Evolutionary conservation across 1,139 yeast species (phyloP).

Genomic region (Protomyces pachydermus): DNA sequence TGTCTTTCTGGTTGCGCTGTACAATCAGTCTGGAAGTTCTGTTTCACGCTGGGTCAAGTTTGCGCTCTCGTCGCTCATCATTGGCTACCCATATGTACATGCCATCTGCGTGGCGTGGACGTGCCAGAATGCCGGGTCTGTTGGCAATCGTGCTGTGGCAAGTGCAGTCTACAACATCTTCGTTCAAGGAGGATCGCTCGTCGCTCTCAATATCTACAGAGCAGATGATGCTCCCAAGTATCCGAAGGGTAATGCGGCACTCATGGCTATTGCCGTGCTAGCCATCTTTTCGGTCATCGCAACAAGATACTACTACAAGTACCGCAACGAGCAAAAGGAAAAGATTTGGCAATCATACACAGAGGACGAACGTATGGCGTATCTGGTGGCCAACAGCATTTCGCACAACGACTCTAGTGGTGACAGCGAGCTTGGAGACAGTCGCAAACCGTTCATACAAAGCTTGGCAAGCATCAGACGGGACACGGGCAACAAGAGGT

Average conservation of each 20-base stretch:
- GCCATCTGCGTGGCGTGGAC: constrained; percentile 21
- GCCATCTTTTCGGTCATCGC: constrained; percentile 33
- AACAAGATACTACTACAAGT: constrained; percentile 43
- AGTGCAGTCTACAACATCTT: constrained; percentile 60
- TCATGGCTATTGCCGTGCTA: constrained; percentile 43
- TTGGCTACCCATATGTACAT: constrained; percentile 45
- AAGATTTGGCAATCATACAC: constrained; percentile 49
- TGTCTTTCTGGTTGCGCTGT: constrained; percentile 40
- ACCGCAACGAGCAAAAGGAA: constrained; percentile 48
- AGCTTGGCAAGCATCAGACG: neutral
- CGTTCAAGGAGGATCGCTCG: constrained; percentile 53
- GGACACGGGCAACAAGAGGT: constrained; percentile 53
- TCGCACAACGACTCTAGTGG: neutral
- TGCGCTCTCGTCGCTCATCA: constrained; percentile 46
- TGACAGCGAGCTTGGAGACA: neutral
- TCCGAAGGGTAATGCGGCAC: constrained; percentile 49
- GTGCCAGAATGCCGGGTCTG: constrained; percentile 33
- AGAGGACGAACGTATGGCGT: constrained; percentile 47
- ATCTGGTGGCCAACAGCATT: constrained; percentile 42
- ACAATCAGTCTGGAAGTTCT: constrained; percentile 52
- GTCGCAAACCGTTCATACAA: no score
- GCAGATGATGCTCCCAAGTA: constrained; percentile 53
- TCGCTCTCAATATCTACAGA: constrained; percentile 54
- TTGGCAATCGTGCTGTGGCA: constrained; percentile 55
- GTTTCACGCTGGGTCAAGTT: constrained; percentile 52